These are phyloP conservation scores for Peterozyma xylosa DNA, from an alignment of 805 yeast genomes.

Conservation along the genomic window DNA sequence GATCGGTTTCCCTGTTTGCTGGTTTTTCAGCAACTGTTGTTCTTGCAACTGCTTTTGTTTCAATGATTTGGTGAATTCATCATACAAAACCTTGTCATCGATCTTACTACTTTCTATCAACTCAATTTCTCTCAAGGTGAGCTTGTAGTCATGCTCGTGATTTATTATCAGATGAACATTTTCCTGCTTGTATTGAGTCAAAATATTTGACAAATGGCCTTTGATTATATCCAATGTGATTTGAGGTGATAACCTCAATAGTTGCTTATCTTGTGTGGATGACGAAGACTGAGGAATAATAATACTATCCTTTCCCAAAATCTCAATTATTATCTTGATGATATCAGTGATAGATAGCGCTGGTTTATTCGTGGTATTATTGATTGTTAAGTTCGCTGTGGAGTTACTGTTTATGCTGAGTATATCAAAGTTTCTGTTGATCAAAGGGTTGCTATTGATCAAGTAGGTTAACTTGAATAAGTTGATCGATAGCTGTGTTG, in stretches of 20 bases:
- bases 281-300: constrained; percentile 9
- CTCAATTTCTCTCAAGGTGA: constrained; percentile 28
- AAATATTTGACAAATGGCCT: constrained; percentile 24
- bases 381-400: constrained; percentile 14
- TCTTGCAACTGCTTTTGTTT: constrained; percentile 12
- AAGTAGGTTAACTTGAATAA: constrained; percentile 25
- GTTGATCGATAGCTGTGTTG: constrained; percentile 25
- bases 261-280: constrained; percentile 15
- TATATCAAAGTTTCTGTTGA: constrained; percentile 26
- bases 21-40: constrained; percentile 3
- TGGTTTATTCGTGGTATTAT: constrained; percentile 10
- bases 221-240: constrained; percentile 23
- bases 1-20: constrained; percentile 1
- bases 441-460: constrained; percentile 28
- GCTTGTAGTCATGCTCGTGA: constrained; percentile 28
- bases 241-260: constrained; percentile 22
- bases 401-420: constrained; percentile 18
- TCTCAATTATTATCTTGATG: constrained; percentile 27
- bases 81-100: constrained; percentile 23
- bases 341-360: constrained; percentile 25
- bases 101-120: constrained; percentile 32
- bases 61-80: constrained; percentile 16
- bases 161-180: constrained; percentile 26
- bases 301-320: constrained; percentile 20
- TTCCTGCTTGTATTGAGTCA: constrained; percentile 23